Evolutionary conservation across 306 rosid species (phyloP), one percentile per base, ranked within the genome.

Genomic region (Quillaja saponaria): DNA sequence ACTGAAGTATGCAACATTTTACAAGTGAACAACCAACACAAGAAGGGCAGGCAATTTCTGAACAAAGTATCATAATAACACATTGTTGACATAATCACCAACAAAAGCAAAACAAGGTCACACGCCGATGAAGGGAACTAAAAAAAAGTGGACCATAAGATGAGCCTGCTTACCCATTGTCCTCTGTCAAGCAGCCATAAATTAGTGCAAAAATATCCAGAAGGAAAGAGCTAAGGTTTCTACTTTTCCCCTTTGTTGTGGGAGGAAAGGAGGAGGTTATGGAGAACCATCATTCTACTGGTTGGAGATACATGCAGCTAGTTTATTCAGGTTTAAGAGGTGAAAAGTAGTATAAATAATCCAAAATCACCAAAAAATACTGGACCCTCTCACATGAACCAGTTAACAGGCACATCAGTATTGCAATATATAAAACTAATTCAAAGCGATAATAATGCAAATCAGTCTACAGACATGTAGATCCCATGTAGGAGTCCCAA

Each of bases 1-100:
- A 53, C 25, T 46, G 34, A 72, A 67, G 68, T 55, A 58, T 58
- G 15, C 62, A 33, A 35, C 52, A 25, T 35, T 54, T 55, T 52
- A 59, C 61, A 31, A 40, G 41, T 52, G 61, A 66, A 46, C 34
- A 44, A 63, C 55, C 45, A 39, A 53, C 16, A 53, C 11, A 50
- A 38, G 13, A 53, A 6, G 28, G 31, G 31, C 7, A 10, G n/a
- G 41, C 20, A 33, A 53, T 53, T n/a, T n/a, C 8, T 6, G 8
- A 33, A 33, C 9, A 37, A 33, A 7, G 31, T 31, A 4, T 6
- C 25, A 53, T 3, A 49, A 49, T 18, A 53, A 53, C 9, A 53
- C 9, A 15, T 25, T 9, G 1, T 11, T n/a, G n/a, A 13, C 33
- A 16, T 17, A 8, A 49, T 49, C 54, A 49, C 15, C 4, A 41